These are phyloP conservation scores for Nicotiana sylvestris DNA, from an alignment of 257 asterid genomes.

Conservation along the genomic window DNA sequence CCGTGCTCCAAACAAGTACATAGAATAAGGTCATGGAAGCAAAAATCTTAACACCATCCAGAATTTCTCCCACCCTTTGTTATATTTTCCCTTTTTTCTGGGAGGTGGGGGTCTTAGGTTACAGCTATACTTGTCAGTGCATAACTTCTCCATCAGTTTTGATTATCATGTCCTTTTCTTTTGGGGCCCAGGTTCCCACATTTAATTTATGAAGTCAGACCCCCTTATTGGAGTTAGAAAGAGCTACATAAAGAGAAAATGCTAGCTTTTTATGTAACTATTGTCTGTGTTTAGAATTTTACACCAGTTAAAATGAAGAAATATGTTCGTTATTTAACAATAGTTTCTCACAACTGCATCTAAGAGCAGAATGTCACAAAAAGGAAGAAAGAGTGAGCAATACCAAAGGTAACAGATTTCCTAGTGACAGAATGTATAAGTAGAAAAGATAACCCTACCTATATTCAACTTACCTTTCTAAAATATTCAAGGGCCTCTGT, in stretches of 20 bases:
- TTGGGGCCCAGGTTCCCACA: neutral
- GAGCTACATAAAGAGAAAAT: neutral
- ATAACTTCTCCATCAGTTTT: neutral
- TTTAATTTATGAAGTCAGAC: neutral
- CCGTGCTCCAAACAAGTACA: neutral
- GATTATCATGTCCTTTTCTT: neutral
- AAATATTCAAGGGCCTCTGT: constrained; percentile 85
- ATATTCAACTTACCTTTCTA: constrained; percentile 54
- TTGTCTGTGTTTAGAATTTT: neutral
- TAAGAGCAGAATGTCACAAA: constrained; percentile 3
- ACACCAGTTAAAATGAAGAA: neutral
- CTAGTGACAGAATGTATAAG: neutral
- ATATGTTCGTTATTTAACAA: neutral
- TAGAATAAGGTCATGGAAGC: neutral
- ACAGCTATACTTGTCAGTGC: neutral
- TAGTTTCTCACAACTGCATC: neutral
- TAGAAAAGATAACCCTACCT: neutral
- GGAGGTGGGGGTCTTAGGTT: neutral
- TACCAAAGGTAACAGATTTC: neutral
- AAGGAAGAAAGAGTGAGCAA: neutral
- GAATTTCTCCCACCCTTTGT: neutral
- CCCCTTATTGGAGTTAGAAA: neutral
- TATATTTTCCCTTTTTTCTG: neutral
- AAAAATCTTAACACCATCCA: neutral
- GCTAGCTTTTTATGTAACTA: neutral